Conservation (phyloP, 2,329 filamentous ascomycete genomes). For the Aureobasidium leucospermi region DNA sequence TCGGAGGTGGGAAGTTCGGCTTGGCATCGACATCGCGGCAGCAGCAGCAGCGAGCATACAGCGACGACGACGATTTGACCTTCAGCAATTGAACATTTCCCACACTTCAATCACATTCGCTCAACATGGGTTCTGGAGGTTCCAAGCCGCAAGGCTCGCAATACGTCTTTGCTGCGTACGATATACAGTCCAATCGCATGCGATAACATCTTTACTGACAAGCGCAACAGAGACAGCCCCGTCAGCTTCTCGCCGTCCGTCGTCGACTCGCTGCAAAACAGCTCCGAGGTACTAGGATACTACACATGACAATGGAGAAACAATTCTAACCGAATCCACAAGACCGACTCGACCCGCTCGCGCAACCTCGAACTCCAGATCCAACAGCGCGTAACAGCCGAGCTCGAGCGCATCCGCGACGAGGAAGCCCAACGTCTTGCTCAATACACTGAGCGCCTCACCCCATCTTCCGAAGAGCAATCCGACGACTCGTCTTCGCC, state of each 20-base stretch:
- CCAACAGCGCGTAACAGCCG: conserved; percentile 75
- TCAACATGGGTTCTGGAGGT: conserved; percentile 53
- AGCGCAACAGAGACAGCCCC: conserved; percentile 46
- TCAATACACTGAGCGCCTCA: conserved; percentile 50
- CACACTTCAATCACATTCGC: conserved; percentile 7
- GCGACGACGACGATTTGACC: background rate
- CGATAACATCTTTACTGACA: background rate
- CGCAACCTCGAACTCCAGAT: conserved; percentile 80
- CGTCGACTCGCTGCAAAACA: conserved; percentile 74
- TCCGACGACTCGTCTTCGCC: conserved; percentile 12
- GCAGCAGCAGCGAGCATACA: conserved; percentile 3
- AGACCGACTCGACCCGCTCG: conserved; percentile 85
- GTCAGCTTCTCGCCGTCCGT: conserved; percentile 73
- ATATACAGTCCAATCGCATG: background rate
- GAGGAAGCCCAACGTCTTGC: conserved; percentile 63
- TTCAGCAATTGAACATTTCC: background rate
- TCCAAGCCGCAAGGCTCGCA: conserved; percentile 53
- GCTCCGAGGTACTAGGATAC: conserved; percentile 64
- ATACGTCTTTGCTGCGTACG: conserved; percentile 57
- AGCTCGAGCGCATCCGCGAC: conserved; percentile 72
- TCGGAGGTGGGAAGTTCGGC: conserved; percentile 10
- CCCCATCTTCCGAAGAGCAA: conserved; percentile 21
- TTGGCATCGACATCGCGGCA: conserved; percentile 12
- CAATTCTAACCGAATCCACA: background rate
- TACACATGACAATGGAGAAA: background rate